Evolutionary conservation across 1,284 basidiomycete species (phyloP).

Genomic region (Fomitopsis betulina): DNA sequence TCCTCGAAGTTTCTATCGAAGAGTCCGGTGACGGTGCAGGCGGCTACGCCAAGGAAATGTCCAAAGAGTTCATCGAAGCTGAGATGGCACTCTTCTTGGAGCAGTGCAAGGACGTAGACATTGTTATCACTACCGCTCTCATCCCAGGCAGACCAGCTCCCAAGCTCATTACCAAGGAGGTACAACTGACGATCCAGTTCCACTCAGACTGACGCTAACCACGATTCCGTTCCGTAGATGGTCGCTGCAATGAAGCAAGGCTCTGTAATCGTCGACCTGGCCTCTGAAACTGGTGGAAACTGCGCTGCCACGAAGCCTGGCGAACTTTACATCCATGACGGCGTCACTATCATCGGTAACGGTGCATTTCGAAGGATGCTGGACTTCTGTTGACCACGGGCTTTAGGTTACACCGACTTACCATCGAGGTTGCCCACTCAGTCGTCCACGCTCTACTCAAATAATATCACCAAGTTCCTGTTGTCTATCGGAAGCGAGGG

Average conservation of each 20-base stretch:
- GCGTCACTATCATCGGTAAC: conserved; percentile 75
- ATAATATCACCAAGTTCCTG: conserved; percentile 86
- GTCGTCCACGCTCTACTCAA: conserved; percentile 83
- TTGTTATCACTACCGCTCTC: conserved; percentile 79
- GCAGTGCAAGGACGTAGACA: conserved; percentile 84
- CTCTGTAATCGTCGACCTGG: conserved; percentile 81
- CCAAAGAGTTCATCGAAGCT: conserved; percentile 83
- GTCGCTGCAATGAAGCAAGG: conserved; percentile 84
- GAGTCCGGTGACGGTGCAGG: conserved; percentile 79
- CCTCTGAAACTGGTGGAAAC: conserved; percentile 82
- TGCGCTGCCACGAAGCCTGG: conserved; percentile 79
- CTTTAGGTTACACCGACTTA: conserved; percentile 71
- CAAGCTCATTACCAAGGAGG: conserved; percentile 73
- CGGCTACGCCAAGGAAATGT: conserved; percentile 89
- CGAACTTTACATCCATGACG: conserved; percentile 59
- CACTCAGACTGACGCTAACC: too few relatives aligned
- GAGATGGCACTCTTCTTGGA: conserved; percentile 86
- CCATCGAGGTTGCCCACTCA: conserved; percentile 83
- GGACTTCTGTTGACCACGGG: neutral
- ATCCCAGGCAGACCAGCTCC: conserved; percentile 83
- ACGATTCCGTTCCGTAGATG: conserved; percentile 40
- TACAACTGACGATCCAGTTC: conserved; percentile 7
- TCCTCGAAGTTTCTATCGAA: conserved; percentile 71
- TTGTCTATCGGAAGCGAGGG: conserved; percentile 64
- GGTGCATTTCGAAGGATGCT: neutral